A percentile compares a stretch with the other conserved stretches of the same genome.
Evolutionary conservation across 495 filamentous ascomycete species (phyloP).

Genomic region (Monascus purpureus): DNA sequence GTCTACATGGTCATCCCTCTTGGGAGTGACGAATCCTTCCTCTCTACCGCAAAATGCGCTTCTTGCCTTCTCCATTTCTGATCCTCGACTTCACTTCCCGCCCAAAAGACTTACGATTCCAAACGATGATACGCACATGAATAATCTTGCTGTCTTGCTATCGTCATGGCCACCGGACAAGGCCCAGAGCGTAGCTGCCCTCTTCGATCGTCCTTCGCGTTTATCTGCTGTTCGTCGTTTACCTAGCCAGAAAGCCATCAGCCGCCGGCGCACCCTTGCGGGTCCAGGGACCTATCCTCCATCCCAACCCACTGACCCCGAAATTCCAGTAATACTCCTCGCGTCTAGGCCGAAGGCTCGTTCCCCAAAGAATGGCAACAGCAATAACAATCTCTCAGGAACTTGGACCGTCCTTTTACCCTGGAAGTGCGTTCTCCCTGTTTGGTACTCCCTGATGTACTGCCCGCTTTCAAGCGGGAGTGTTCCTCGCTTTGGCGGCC

Average conservation of each 20-base stretch:
- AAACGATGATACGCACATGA: conserved; percentile 22
- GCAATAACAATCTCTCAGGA: conserved; percentile 40
- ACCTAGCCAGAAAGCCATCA: conserved; percentile 73
- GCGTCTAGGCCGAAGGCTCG: conserved; percentile 35
- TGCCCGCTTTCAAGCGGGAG: conserved; percentile 70
- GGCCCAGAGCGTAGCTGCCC: conserved; percentile 30
- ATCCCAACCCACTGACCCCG: conserved; percentile 53
- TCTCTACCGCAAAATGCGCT: conserved; percentile 60
- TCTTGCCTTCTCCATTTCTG: conserved; percentile 56
- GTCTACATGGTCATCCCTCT: conserved; percentile 46
- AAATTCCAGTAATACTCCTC: conserved; percentile 65
- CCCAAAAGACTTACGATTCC: conserved; percentile 24
- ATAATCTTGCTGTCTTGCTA: conserved; percentile 41
- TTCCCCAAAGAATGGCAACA: conserved; percentile 18
- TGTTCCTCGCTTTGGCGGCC: conserved; percentile 68
- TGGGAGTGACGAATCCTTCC: conserved; percentile 59
- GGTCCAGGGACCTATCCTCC: conserved; percentile 48
- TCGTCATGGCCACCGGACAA: conserved; percentile 59
- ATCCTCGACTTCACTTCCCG: conserved; percentile 72
- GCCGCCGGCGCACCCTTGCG: conserved; percentile 61
- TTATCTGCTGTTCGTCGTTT: conserved; percentile 46
- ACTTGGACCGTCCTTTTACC: conserved; percentile 79
- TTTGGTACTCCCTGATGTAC: conserved; percentile 83
- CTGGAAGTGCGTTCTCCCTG: conserved; percentile 75
- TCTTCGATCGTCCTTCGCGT: conserved; percentile 60